Conservation (phyloP, 2,329 filamentous ascomycete genomes). For the Fusarium pininemorale region DNA sequence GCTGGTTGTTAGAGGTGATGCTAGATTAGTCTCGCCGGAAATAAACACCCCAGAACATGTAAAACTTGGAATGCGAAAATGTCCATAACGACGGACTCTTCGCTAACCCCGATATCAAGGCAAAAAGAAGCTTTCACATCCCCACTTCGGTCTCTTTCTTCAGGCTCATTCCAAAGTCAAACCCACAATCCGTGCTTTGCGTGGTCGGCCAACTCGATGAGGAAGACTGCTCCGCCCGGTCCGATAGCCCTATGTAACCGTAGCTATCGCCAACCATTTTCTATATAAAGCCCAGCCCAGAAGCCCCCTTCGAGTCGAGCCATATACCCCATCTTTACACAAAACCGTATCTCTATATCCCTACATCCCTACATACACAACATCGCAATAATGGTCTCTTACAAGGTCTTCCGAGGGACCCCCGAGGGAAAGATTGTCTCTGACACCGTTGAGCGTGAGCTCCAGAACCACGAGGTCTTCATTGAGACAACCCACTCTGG, state of each 20-base stretch:
- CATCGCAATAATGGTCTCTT: slow-evolving; percentile 22
- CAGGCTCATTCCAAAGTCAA: neutral
- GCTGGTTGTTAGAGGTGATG: neutral
- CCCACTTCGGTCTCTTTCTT: neutral
- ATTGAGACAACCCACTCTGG: slow-evolving; percentile 36
- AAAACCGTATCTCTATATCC: neutral
- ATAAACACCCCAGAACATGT: neutral
- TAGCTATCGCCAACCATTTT: neutral
- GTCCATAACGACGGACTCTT: neutral
- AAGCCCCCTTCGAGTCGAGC: neutral
- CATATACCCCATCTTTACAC: neutral
- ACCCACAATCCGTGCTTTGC: neutral
- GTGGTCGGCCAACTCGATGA: neutral
- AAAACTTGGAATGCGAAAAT: neutral
- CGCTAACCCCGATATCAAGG: neutral
- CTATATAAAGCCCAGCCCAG: slow-evolving; percentile 14
- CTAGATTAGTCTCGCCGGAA: neutral
- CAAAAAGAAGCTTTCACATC: neutral
- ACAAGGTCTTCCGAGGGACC: slow-evolving; percentile 30
- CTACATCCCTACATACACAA: neutral
- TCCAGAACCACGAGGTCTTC: slow-evolving; percentile 30
- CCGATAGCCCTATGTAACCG: neutral
- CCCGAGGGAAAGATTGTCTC: slow-evolving; percentile 32
- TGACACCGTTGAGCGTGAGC: slow-evolving; percentile 20
- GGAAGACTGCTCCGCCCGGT: slow-evolving; percentile 7